phyloP scores from a whole-genome alignment of 768 basidiomycete species.

The Serendipita vermifera region DNA sequence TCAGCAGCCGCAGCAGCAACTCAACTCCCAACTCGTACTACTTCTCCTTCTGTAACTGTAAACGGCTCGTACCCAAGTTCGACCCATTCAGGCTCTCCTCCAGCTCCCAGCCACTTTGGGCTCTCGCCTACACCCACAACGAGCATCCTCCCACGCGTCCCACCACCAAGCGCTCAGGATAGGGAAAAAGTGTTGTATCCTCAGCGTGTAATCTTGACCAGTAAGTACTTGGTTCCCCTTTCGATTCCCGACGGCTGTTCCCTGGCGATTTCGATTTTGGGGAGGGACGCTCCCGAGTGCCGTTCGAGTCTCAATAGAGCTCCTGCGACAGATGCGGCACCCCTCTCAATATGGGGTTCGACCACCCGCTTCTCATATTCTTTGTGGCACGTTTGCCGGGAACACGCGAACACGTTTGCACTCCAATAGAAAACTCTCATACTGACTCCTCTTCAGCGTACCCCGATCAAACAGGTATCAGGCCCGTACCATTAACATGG shows the following conservation, averaged over 20 bases:
- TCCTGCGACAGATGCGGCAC: too few relatives aligned
- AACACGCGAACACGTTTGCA: conserved; percentile 8
- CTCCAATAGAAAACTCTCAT: background rate
- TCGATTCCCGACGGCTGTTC: conserved; percentile 15
- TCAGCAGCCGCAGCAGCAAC: background rate
- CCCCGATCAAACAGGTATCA: conserved; percentile 84
- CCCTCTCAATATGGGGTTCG: too few relatives aligned
- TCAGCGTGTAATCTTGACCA: conserved; percentile 69
- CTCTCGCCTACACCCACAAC: background rate
- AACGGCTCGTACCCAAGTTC: conserved; percentile 10
- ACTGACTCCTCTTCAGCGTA: conserved; percentile 38
- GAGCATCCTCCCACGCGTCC: background rate
- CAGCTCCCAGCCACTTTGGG: conserved; percentile 11
- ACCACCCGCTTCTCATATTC: background rate
- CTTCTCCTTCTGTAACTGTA: conserved; percentile 11
- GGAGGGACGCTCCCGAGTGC: too few relatives aligned
- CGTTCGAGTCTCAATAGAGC: too few relatives aligned
- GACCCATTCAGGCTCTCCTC: background rate
- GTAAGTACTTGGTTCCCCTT: conserved; percentile 38
- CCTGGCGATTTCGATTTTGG: too few relatives aligned
- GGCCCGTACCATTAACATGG: conserved; percentile 70
- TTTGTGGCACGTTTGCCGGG: background rate
- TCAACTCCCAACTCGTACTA: conserved; percentile 5
- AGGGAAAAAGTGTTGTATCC: conserved; percentile 69
- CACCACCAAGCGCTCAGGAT: conserved; percentile 30